phyloP scores from a whole-genome alignment of 192 early-diverging fungal genomes.

The Phlyctochytrium arcticum region DNA sequence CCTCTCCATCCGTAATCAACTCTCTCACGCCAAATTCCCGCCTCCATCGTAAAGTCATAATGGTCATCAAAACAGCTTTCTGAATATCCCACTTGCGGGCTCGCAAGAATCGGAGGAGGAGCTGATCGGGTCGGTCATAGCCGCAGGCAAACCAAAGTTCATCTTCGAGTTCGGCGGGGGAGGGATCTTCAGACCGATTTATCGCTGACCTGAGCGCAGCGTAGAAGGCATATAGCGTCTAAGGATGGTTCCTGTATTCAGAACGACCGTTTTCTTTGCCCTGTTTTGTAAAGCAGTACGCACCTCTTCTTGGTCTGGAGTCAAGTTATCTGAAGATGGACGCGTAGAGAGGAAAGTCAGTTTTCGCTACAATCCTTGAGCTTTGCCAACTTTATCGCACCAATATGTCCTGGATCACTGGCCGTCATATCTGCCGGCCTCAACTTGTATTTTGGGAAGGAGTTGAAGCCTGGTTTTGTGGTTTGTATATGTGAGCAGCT shows the following conservation, averaged over 20 bases:
- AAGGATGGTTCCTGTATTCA: too few relatives aligned
- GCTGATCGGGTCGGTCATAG: conserved; percentile 7
- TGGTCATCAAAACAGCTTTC: conserved; percentile 68
- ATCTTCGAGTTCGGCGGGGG: not conserved
- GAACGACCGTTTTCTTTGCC: not conserved
- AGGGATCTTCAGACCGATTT: not conserved
- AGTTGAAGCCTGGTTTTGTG: not conserved
- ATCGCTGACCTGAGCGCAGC: not conserved
- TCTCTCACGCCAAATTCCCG: conserved; percentile 51
- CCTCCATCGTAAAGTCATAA: conserved; percentile 72
- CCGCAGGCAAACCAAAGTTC: conserved; percentile 20
- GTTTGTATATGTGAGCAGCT: not conserved
- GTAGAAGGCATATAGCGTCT: not conserved
- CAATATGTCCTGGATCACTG: conserved; percentile 19
- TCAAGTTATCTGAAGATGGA: conserved; percentile 17
- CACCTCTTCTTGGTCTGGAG: not conserved
- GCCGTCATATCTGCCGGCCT: conserved; percentile 2
- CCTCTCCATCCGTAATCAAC: conserved; percentile 56
- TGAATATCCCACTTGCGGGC: conserved; percentile 86
- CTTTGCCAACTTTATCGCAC: too few relatives aligned
- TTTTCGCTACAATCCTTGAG: too few relatives aligned
- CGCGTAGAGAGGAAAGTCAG: too few relatives aligned
- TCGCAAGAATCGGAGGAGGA: conserved; percentile 77
- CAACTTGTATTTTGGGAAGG: not conserved
- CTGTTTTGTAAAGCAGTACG: not conserved